A percentile compares a stretch with the other conserved stretches of the same genome.
Conservation (phyloP, 352 stramenopile genomes). For the Albugo candida region DNA sequence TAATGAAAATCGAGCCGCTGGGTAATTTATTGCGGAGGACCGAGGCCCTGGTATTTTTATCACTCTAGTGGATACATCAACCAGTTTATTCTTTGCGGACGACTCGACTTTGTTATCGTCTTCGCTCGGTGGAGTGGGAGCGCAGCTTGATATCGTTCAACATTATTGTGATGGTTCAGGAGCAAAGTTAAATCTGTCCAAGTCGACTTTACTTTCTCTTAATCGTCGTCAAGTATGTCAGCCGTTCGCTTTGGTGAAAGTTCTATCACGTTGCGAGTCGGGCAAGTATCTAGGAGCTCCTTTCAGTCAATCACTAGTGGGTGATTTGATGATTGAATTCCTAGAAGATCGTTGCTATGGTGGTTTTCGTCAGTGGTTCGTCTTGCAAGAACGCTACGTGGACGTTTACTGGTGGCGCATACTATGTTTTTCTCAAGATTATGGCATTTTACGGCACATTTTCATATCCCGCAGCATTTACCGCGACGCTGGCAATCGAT, state of each 20-base stretch:
- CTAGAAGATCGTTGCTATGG: conserved; percentile 7
- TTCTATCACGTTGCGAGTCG: conserved; percentile 2
- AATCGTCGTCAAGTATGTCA: conserved; percentile 1
- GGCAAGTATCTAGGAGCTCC: conserved; percentile 6
- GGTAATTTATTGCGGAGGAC: conserved; percentile 1
- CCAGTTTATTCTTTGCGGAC: conserved; percentile 6
- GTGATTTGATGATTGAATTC: conserved; percentile 3
- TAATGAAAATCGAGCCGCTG: conserved; percentile 2
- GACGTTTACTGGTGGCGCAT: conserved; percentile 1
- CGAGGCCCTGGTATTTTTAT: neutral
- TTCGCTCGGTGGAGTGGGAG: conserved; percentile 1
- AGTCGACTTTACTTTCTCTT: conserved; percentile 5
- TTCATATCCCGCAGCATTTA: neutral
- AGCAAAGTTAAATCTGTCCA: conserved; percentile 4
- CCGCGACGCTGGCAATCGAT: conserved; percentile 1
- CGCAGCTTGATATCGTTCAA: conserved; percentile 4
- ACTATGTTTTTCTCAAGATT: conserved; percentile 5
- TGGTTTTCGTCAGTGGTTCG: conserved; percentile 7
- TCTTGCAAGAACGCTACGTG: conserved; percentile 3
- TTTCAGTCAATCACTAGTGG: conserved; percentile 4
- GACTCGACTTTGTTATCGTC: conserved; percentile 5
- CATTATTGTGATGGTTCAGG: conserved; percentile 4
- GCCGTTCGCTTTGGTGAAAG: conserved; percentile 1
- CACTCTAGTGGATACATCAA: neutral
- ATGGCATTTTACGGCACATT: conserved; percentile 5